phyloP scores from a whole-genome alignment of 148 eudicot genomes.

The Silene uniflora region DNA sequence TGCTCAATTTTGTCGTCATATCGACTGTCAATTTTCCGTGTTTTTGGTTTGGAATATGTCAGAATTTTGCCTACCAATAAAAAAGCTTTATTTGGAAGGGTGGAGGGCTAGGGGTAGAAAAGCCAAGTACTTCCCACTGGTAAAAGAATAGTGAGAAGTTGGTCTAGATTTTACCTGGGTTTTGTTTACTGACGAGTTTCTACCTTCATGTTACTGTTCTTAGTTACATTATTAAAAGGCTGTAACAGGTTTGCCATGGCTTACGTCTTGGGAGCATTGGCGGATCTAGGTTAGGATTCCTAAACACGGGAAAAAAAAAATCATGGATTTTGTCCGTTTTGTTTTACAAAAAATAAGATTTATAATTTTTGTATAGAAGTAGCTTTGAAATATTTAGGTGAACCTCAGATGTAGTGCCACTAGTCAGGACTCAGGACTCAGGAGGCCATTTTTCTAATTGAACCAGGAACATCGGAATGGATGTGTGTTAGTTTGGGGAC shows the following conservation, averaged over 20 bases:
- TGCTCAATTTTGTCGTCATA: constrained; percentile 15
- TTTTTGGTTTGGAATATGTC: constrained; percentile 24
- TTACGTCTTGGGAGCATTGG: too few species aligned
- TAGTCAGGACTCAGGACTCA: too few species aligned
- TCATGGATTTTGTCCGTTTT: too few species aligned
- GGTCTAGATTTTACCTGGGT: not conserved
- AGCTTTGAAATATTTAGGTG: too few species aligned
- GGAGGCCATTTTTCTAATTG: too few species aligned
- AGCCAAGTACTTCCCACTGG: not conserved
- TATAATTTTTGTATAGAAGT: too few species aligned
- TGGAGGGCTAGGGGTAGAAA: constrained; percentile 8
- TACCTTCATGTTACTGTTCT: not conserved
- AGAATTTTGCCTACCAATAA: not conserved
- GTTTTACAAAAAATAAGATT: too few species aligned
- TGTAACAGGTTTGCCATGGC: not conserved
- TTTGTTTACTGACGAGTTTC: not conserved
- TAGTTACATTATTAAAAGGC: not conserved
- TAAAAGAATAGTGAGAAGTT: not conserved
- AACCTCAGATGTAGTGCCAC: too few species aligned
- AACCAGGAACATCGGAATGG: too few species aligned
- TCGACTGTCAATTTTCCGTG: constrained; percentile 2
- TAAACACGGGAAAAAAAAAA: not conserved
- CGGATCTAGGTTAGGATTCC: not conserved
- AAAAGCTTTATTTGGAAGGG: not conserved
- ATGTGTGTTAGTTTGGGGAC: too few species aligned